phyloP scores from a whole-genome alignment of 164 flowering plant genomes.

The Pachysandra terminalis region DNA sequence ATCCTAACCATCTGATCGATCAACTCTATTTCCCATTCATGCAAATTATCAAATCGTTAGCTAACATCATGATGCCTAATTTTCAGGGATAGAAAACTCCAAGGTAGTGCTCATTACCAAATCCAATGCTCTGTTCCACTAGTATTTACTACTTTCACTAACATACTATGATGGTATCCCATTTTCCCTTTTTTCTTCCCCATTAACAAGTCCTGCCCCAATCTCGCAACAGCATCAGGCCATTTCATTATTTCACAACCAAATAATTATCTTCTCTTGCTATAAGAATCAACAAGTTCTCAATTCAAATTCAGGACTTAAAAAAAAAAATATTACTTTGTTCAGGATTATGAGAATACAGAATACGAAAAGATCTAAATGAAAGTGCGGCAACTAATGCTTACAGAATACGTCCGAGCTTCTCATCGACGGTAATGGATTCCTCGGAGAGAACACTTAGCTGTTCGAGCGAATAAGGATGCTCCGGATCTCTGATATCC shows the following conservation, averaged over 20 bases:
- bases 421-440: constrained; percentile 71
- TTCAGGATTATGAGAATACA: neutral
- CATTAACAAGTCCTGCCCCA: too few species aligned
- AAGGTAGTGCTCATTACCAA: neutral
- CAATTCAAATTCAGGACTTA: neutral
- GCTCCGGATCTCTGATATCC: constrained; percentile 88
- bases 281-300: too few species aligned
- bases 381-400: constrained; percentile 8
- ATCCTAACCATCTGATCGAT: neutral
- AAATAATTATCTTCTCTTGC: too few species aligned
- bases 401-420: constrained; percentile 69
- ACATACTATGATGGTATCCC: too few species aligned
- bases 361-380: neutral
- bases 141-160: too few species aligned
- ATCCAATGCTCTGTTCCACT: too few species aligned
- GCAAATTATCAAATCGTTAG: neutral
- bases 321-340: neutral
- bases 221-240: too few species aligned
- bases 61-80: neutral
- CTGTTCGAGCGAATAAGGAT: constrained; percentile 72
- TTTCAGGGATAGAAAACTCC: neutral
- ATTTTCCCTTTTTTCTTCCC: too few species aligned
- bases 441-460: constrained; percentile 73
- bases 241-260: too few species aligned
- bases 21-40: neutral